Evolutionary conservation across 306 rosid genomes (phyloP), one percentile per base, ranked within the genome.

Genomic region (Trifolium repens): DNA sequence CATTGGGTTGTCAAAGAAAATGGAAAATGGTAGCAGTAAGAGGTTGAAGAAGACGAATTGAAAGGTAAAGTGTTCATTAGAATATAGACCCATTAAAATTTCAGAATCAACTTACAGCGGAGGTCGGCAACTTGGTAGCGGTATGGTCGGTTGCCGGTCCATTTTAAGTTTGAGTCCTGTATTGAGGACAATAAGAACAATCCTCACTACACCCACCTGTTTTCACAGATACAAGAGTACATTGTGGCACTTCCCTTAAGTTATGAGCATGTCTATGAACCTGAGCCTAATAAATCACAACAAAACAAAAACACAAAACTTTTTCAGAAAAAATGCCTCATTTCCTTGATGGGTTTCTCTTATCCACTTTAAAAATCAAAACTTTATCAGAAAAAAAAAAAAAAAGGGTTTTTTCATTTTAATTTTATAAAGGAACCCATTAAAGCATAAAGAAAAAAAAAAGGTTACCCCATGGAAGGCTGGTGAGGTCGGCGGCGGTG

Each of bases 181-280:
- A 26, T 46, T 94, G 98, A 67, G 98, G 98, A 50, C 98, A 94
- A 66, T 94, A 94, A 2, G 98, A 91, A 64, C 98, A 94, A 78
- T 94, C 97, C 84, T 94, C 98, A 86, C 98, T 94, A 68, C 98
- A 94, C 26, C 98, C 98, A 32, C 98, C 98, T 3, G 98, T 94
- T 88, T 94, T 94, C 49, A 94, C 89, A 49, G 98, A 94, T 26
- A 94, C 84, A 26, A 94, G 96, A 72, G 98, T 94, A 77, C 98
- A 94, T 81, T 94, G 97, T 78, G 91, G 98, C 79, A 94, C 98
- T 91, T 94, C 93, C 78, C 96, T 88, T 17, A 94, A 94, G 81
- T 94, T 94, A 80, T 94, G 98, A 50, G 96, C 87, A 50, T 89
- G 88, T 62, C 97, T 90, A 65, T 94, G 98, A 86, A 94, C 98